These are phyloP conservation scores for Puccinia triticina DNA, from an alignment of 1,284 basidiomycete genomes.

Conservation along the genomic window DNA sequence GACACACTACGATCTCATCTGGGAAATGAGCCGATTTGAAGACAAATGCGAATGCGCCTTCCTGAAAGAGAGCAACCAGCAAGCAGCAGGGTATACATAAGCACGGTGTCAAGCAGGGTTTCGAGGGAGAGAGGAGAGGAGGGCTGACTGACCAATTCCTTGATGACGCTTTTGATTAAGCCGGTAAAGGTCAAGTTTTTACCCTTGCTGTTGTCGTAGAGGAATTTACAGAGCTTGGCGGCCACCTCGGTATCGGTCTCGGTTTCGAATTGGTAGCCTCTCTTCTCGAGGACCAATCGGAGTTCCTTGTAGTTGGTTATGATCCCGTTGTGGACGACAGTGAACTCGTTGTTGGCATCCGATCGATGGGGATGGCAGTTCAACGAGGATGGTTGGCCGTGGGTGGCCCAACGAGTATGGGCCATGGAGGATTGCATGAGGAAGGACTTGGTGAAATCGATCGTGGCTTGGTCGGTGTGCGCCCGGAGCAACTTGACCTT, in stretches of 20 bases:
- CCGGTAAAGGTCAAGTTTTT: conserved; percentile 87
- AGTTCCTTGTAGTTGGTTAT: conserved; percentile 88
- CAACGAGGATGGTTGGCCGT: conserved; percentile 70
- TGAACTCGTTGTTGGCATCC: conserved; percentile 80
- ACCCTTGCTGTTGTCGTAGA: conserved; percentile 89
- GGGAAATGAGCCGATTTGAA: conserved; percentile 98
- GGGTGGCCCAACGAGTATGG: conserved; percentile 99
- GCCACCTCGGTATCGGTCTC: conserved; percentile 99
- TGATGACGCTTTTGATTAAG: conserved; percentile 91
- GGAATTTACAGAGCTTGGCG: conserved; percentile 92
- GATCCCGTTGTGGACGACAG: conserved; percentile 97
- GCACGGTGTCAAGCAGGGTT: not conserved
- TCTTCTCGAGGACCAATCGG: conserved; percentile 89
- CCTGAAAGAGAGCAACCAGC: conserved; percentile 59
- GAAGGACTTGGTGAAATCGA: conserved; percentile 81
- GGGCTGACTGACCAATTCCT: conserved; percentile 70
- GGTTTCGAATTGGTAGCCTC: conserved; percentile 89
- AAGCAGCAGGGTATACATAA: not conserved
- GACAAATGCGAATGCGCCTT: conserved; percentile 99
- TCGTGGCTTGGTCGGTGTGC: conserved; percentile 75
- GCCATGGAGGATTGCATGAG: conserved; percentile 93
- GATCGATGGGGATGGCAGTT: conserved; percentile 97
- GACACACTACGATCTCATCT: conserved; percentile 91
- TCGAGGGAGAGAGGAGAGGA: not conserved
- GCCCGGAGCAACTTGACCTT: conserved; percentile 94